These are phyloP conservation scores for Solanum hybrid DNA, from an alignment of 305 asterid species.

Conservation along the genomic window DNA sequence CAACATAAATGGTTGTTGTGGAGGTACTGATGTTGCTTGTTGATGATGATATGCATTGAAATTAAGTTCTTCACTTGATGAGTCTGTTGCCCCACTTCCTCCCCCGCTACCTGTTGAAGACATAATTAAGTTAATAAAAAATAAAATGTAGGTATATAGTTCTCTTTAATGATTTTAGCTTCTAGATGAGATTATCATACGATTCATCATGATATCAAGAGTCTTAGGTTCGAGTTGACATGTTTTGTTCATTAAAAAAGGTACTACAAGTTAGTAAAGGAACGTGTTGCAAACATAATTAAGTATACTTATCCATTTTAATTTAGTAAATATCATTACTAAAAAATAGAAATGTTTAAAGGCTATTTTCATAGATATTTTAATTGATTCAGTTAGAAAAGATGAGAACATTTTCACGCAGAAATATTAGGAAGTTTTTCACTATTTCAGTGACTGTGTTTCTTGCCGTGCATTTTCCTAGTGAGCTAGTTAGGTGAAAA, in stretches of 20 bases:
- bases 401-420: not conserved
- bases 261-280: not conserved
- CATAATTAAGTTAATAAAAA: not conserved
- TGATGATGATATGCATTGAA: constrained; percentile 32
- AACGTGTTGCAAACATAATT: not conserved
- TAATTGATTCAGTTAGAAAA: not conserved
- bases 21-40: constrained; percentile 30
- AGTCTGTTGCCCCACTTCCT: constrained; percentile 58
- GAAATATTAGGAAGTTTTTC: not conserved
- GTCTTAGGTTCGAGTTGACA: not conserved
- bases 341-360: not conserved
- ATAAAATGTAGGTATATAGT: not conserved
- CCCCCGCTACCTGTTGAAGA: constrained; percentile 22
- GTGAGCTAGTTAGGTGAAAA: not conserved
- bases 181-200: not conserved
- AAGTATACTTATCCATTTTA: not conserved
- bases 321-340: not conserved
- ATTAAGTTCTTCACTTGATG: constrained; percentile 86
- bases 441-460: not conserved
- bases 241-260: not conserved
- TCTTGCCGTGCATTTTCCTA: not conserved
- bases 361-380: not conserved
- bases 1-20: constrained; percentile 44
- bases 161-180: not conserved
- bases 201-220: not conserved